These are phyloP conservation scores for Tuber brumale DNA, from an alignment of 495 filamentous ascomycete species.

Conservation along the genomic window DNA sequence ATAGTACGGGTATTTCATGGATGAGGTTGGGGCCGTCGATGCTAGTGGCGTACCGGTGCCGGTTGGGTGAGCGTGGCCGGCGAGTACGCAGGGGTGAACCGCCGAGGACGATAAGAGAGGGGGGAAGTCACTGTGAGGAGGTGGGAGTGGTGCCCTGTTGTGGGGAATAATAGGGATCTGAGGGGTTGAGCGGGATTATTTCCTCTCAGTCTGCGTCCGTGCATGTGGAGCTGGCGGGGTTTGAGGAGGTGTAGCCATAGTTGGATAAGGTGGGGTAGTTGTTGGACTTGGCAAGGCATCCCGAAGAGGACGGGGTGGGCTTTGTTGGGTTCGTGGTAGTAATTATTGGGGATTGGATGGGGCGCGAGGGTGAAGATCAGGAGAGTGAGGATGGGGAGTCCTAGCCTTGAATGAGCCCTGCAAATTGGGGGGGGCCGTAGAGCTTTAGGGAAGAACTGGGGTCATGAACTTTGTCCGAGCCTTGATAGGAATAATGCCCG, in stretches of 20 bases:
- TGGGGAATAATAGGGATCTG: constrained; percentile 49
- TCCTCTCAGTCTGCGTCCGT: constrained; percentile 12
- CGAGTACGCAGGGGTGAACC: constrained; percentile 46
- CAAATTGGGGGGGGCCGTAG: constrained; percentile 13
- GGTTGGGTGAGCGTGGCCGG: constrained; percentile 43
- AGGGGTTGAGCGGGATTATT: constrained; percentile 21
- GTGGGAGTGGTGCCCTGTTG: constrained; percentile 51
- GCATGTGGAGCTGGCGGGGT: neutral
- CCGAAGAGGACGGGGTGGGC: neutral
- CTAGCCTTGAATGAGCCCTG: constrained; percentile 18
- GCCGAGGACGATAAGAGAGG: constrained; percentile 48
- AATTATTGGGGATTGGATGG: neutral
- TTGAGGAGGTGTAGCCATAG: constrained; percentile 2
- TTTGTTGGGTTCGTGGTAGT: neutral
- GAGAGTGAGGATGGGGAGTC: constrained; percentile 1
- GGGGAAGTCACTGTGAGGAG: constrained; percentile 51
- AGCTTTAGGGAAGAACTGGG: neutral
- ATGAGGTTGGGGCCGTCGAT: constrained; percentile 71
- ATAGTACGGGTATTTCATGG: constrained; percentile 68
- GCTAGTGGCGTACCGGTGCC: constrained; percentile 43
- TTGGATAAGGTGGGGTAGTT: neutral
- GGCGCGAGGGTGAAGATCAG: neutral
- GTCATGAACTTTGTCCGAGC: constrained; percentile 1
- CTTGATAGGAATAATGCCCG: constrained; percentile 7
- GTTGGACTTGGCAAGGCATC: constrained; percentile 16